phyloP scores from a whole-genome alignment of 1,284 basidiomycete species.

The Cryptococcus sp. region DNA sequence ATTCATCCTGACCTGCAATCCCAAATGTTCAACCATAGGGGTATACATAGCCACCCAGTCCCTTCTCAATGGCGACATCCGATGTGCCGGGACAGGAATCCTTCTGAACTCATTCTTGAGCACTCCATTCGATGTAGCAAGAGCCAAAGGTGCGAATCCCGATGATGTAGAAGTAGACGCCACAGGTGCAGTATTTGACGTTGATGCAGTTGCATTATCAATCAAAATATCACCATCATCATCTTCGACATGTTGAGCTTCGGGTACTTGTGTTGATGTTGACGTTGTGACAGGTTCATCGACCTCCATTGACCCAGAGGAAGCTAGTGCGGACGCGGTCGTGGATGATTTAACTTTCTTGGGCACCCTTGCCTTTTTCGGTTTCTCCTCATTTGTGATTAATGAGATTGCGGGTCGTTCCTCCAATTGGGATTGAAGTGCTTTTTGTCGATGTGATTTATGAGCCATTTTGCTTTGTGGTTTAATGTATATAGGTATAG shows the following conservation, averaged over 20 bases:
- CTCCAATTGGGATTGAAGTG: slow-evolving; percentile 46
- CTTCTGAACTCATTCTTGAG: slow-evolving; percentile 72
- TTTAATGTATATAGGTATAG: not conserved
- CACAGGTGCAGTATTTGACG: slow-evolving; percentile 7
- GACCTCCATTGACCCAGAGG: slow-evolving; percentile 15
- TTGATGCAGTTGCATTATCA: slow-evolving; percentile 8
- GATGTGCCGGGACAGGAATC: slow-evolving; percentile 88
- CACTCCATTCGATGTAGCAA: slow-evolving; percentile 23
- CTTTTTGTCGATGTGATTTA: slow-evolving; percentile 49
- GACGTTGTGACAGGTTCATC: slow-evolving; percentile 6
- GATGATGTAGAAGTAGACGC: slow-evolving; percentile 22
- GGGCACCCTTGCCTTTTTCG: slow-evolving; percentile 17
- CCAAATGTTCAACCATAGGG: slow-evolving; percentile 89
- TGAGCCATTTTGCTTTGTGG: slow-evolving; percentile 35
- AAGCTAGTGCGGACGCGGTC: not conserved
- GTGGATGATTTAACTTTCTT: not conserved
- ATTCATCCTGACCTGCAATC: slow-evolving; percentile 95
- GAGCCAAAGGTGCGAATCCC: slow-evolving; percentile 42
- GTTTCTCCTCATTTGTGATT: slow-evolving; percentile 22
- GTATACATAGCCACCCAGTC: slow-evolving; percentile 98
- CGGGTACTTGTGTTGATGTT: slow-evolving; percentile 14
- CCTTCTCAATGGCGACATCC: slow-evolving; percentile 94
- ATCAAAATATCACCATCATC: slow-evolving; percentile 32
- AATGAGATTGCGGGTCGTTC: slow-evolving; percentile 41
- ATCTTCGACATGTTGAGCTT: slow-evolving; percentile 20